phyloP scores from a whole-genome alignment of 495 filamentous ascomycete genomes.

The Rhypophila decipiens region DNA sequence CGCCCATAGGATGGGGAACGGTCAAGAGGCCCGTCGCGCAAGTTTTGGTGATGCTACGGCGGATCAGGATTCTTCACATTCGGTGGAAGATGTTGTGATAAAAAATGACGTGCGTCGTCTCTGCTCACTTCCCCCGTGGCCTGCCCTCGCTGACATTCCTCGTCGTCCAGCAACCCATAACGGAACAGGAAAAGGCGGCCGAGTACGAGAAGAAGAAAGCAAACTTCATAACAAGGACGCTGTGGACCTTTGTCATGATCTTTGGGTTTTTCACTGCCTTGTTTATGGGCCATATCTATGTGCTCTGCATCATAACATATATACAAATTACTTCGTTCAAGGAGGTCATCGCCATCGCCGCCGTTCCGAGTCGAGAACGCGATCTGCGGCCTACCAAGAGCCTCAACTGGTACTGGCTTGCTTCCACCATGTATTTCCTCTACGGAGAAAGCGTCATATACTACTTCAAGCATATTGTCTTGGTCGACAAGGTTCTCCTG shows the following conservation, averaged over 20 bases:
- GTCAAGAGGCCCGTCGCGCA: conserved; percentile 46
- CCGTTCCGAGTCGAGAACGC: conserved; percentile 83
- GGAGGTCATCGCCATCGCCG: conserved; percentile 97
- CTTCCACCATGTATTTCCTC: conserved; percentile 97
- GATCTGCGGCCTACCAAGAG: conserved; percentile 90
- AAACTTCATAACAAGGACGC: conserved; percentile 92
- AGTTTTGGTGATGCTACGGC: conserved; percentile 59
- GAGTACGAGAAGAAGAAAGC: conserved; percentile 99
- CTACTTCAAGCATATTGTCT: conserved; percentile 96
- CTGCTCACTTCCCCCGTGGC: conserved; percentile 23
- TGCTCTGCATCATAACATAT: conserved; percentile 83
- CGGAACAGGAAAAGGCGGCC: conserved; percentile 30
- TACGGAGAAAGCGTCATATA: conserved; percentile 99
- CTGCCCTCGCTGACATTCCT: conserved; percentile 31
- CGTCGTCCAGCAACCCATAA: conserved; percentile 30
- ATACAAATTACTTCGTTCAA: conserved; percentile 98
- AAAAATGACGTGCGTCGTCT: neutral
- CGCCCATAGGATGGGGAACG: conserved; percentile 50
- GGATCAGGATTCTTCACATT: neutral
- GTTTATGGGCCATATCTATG: conserved; percentile 94
- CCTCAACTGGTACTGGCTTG: conserved; percentile 98
- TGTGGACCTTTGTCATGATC: conserved; percentile 99
- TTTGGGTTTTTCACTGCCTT: conserved; percentile 82
- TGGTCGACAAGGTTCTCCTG: conserved; percentile 88
- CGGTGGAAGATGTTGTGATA: no score